These are phyloP conservation scores for Fusarium sp. DNA, from an alignment of 2,329 filamentous ascomycete species.

Conservation along the genomic window DNA sequence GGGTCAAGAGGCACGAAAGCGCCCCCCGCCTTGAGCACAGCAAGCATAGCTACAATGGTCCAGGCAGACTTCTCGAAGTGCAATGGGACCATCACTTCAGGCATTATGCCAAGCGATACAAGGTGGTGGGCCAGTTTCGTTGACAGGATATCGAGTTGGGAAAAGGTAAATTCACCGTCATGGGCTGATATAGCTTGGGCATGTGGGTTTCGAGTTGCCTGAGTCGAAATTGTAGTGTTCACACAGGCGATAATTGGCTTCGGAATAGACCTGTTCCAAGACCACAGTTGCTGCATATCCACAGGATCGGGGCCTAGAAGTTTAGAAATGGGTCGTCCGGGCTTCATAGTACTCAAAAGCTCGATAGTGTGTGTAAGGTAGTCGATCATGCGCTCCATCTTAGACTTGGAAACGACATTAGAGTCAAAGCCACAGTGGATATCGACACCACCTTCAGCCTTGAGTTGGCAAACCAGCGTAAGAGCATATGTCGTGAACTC, in stretches of 20 bases:
- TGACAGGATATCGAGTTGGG: background rate
- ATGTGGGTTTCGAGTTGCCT: background rate
- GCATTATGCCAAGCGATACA: background rate
- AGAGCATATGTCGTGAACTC: slow-evolving; percentile 13
- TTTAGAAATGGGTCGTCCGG: background rate
- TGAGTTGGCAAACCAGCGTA: slow-evolving; percentile 2
- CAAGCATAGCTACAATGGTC: slow-evolving; percentile 37
- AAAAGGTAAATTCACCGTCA: slow-evolving; percentile 2
- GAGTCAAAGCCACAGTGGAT: slow-evolving; percentile 7
- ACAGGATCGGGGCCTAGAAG: background rate
- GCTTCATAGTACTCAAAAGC: background rate
- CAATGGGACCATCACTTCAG: background rate
- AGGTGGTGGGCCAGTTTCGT: background rate
- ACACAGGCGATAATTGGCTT: slow-evolving; percentile 18
- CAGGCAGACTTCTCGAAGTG: slow-evolving; percentile 49
- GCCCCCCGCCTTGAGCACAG: slow-evolving; percentile 21
- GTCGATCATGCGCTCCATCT: background rate
- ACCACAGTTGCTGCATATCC: slow-evolving; percentile 25
- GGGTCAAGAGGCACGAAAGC: background rate
- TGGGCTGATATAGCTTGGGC: slow-evolving; percentile 4
- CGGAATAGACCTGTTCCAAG: slow-evolving; percentile 35
- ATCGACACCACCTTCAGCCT: background rate
- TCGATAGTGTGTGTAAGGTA: background rate
- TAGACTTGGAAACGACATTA: background rate
- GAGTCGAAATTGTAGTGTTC: slow-evolving; percentile 14